Evolutionary conservation across 129 eudicot species (phyloP), one percentile per base, ranked within the genome.

Genomic region (Pseudognaphalium luteoalbum): DNA sequence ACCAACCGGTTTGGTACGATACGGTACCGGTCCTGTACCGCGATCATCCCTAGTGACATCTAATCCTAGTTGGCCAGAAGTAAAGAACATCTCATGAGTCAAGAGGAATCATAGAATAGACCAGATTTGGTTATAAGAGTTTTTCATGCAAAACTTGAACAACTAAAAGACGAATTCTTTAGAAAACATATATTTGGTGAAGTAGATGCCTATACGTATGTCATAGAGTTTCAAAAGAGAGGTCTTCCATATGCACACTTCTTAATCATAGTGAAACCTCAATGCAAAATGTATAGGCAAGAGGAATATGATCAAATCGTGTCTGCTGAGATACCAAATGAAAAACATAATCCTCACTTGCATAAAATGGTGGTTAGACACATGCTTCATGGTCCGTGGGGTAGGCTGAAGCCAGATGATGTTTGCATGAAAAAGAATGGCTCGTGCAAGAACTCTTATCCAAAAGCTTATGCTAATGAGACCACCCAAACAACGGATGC

Each of bases 311-410:
- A 83, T 14, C 5, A 29, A 3, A n/a, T 67, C 20, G 73, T 83
- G 2, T 57, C 63, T 7, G 84, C 81, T 3, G 81, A 83, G 66
- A 68, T 83, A 44, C 87, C 84, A 0, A 12, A 50, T 33, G 7
- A 63, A 15, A 29, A 69, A 12, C 20, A 22, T 0, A 68, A 80
- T n/a, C 74, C 69, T 56, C 20, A 56, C 11, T 19, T 75, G 0
- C 71, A 65, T 14, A 25, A 22, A 3, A 68, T 41, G 8, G 85
- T 84, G 0, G 2, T 63, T 1, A 63, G 47, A 11, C 82, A 80
- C 51, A 84, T 84, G 85, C 60, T 84, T 6, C 84, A 80, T 71
- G 87, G 87, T 7, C 85, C 87, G 14, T 80, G 87, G 44, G 84
- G 85, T 2, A 4, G 2, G 1, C 21, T 75, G 2, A 84, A 79